Base-by-base conservation (phyloP, 768 basidiomycete species). In the Mycena venus region DNA sequence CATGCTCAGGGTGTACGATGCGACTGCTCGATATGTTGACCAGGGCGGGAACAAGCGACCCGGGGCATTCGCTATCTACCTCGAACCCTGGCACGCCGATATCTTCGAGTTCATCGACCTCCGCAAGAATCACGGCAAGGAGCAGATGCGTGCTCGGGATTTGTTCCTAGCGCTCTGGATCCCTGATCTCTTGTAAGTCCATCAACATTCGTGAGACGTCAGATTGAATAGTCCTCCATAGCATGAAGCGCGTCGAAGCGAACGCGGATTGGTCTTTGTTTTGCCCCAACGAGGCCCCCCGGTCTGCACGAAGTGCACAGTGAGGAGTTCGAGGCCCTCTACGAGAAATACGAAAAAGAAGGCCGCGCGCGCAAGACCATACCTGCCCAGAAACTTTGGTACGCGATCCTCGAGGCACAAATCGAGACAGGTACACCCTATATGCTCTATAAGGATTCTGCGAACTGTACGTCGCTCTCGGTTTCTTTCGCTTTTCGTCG, bases 41-140 rank as follows among this genome's bases (percentile, higher is more conserved):
- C 98, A 99, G 82, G 98, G 98, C 67, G 98, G 98, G 31, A 99
- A 99, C 90, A 99, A 99, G 87, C 95, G 98, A 25, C 98, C 98
- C 1, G 98, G 98, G 75, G 98, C 98, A 2, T 99, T 99, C 78
- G 95, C 98, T n/a, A 95, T 99, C 83, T 99, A 99, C 86, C 88
- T 99, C 81, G 98, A 99, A 85, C 98, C 98, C 14, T 99, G 98
- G 98, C 98, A 99, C 82, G 91, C 95, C 17, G 98, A 99, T 83
- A 84, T 99, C 82, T 99, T 99, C 79, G 97, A 98, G 70, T 99
- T 99, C 87, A 90, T 99, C 78, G 98, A 99, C 81, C 90, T 99
- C 59, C 90, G 98, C 79, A 99, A 99, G 91, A 99, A 99, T 82
- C 98, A 99, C 78, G 98, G 98, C 67, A 99, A 99, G 83, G 98